These are phyloP conservation scores for Aspergillus ochraceoroseus DNA, from an alignment of 2,329 filamentous ascomycete genomes.

Conservation along the genomic window DNA sequence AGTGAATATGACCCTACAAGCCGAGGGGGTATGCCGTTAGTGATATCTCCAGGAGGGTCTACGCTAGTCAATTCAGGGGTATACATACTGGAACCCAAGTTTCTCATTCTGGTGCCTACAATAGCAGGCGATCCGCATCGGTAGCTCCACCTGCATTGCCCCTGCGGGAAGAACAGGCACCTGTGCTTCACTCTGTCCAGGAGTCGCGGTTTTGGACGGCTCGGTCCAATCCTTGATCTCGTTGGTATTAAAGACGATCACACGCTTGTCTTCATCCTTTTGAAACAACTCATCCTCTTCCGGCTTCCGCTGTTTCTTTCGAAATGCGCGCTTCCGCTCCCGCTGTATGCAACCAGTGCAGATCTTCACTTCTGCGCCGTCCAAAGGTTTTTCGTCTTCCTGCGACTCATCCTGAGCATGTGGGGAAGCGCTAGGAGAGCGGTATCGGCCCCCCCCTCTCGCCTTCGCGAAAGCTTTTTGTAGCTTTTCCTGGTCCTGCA, in stretches of 20 bases:
- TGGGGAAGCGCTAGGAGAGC: slow-evolving; percentile 41
- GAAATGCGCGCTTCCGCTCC: slow-evolving; percentile 81
- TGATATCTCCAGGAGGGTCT: no score
- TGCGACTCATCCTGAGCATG: slow-evolving; percentile 50
- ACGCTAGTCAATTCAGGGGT: no score
- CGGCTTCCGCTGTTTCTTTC: slow-evolving; percentile 89
- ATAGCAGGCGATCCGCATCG: slow-evolving; percentile 96
- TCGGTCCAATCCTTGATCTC: slow-evolving; percentile 81
- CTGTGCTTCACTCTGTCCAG: slow-evolving; percentile 37
- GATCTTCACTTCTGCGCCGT: slow-evolving; percentile 90
- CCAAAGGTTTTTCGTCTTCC: slow-evolving; percentile 67
- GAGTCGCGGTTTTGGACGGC: slow-evolving; percentile 52
- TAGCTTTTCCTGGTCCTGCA: slow-evolving; percentile 65
- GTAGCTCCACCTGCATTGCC: slow-evolving; percentile 72
- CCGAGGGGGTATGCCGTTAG: no score
- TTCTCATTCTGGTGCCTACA: slow-evolving; percentile 95
- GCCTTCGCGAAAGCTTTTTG: slow-evolving; percentile 63
- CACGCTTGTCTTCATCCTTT: slow-evolving; percentile 70
- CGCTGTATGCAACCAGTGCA: slow-evolving; percentile 86
- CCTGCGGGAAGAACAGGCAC: slow-evolving; percentile 45
- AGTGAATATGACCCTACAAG: slow-evolving; percentile 74
- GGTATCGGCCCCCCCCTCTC: slow-evolving; percentile 36
- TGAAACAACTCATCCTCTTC: slow-evolving; percentile 89
- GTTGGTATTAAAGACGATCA: slow-evolving; percentile 86
- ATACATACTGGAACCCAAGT: slow-evolving; percentile 64